Conservation (phyloP, 306 rosid genomes). For the Pterocarpus macrocarpus region DNA sequence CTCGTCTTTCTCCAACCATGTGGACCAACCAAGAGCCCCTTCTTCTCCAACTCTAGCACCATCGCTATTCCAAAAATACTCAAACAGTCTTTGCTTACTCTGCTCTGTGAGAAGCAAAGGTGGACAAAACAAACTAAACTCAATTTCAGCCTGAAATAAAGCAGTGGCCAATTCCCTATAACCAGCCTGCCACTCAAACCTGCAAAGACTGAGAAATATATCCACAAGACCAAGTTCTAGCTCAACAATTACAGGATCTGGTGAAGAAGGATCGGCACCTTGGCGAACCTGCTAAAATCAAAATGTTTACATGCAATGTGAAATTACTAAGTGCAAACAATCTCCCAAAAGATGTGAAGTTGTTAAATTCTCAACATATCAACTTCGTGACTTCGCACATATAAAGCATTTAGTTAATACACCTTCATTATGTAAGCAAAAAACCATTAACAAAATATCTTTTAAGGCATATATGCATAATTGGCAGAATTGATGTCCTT, state of each 20-base stretch:
- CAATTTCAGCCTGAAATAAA: conserved; percentile 96
- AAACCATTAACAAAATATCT: not conserved
- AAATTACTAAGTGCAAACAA: conserved; percentile 17
- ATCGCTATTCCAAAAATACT: conserved; percentile 84
- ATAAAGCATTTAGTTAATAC: conserved; percentile 39
- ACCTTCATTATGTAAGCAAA: conserved; percentile 36
- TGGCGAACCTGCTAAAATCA: conserved; percentile 64
- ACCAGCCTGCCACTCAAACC: conserved; percentile 97
- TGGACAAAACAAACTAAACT: conserved; percentile 91
- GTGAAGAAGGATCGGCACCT: conserved; percentile 54
- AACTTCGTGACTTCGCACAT: conserved; percentile 30
- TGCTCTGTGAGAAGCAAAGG: conserved; percentile 81
- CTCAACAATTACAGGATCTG: conserved; percentile 69
- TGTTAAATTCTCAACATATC: conserved; percentile 31
- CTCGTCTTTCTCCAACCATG: conserved; percentile 96
- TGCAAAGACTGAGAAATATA: conserved; percentile 85
- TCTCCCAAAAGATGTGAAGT: conserved; percentile 33
- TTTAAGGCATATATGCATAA: not conserved
- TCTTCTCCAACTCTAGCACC: conserved; percentile 97
- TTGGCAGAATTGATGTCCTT: not conserved
- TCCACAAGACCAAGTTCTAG: conserved; percentile 94
- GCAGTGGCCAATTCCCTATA: conserved; percentile 90
- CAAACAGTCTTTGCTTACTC: conserved; percentile 82
- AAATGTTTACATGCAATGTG: conserved; percentile 14
- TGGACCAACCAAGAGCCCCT: conserved; percentile 90